Base-by-base conservation (phyloP, 2,329 filamentous ascomycete species). In the Phialemoniopsis sp. region DNA sequence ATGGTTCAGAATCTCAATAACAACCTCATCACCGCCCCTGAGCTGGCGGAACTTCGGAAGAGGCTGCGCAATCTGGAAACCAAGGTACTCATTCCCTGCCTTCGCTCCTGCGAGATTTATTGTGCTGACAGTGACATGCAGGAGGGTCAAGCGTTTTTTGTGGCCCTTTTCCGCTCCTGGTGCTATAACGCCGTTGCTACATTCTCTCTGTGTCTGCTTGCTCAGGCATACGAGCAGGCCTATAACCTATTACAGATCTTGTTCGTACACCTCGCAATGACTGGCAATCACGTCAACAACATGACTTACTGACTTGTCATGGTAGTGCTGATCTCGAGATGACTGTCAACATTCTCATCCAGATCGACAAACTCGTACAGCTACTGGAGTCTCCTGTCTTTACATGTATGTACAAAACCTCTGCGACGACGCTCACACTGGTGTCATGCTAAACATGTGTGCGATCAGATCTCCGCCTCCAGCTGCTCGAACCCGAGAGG, bases 1-100 rank as follows among this genome's bases (percentile, higher is more conserved):
- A 98, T 98, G 93, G 89, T 98, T 21, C 93, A 98, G 60, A 97
- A 97, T 54, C 73, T 98, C 38, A 98, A 98, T 67, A 98, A 98
- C 62, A 98, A 98, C 54, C 81, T 98, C 39, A 96, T 98, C 49
- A 98, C 94, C 2, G 93, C 94, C 0, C 93, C 94, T 1, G 90
- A 98, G 62, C 71, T 98, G 21, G 82, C 88, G 2, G 94, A 97
- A 51, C 72, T 98, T 46, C 81, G 93, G 34, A 96, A 95, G 60
- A 75, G 93, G 32, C 68, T 98, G 37, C 78, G 93, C 28, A 98
- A 95, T 52, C 70, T 96, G 2, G 93, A 98, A 59, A 89, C 85
- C 9, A 90, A 82, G 66, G 85, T 85, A 65, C 38, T 44, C 5
- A 8, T 29, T 9, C 10, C n/a, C 16, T 16, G 10, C 15, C 37